Conservation (phyloP, 2,329 filamentous ascomycete genomes). For the Thelonectria olida region DNA sequence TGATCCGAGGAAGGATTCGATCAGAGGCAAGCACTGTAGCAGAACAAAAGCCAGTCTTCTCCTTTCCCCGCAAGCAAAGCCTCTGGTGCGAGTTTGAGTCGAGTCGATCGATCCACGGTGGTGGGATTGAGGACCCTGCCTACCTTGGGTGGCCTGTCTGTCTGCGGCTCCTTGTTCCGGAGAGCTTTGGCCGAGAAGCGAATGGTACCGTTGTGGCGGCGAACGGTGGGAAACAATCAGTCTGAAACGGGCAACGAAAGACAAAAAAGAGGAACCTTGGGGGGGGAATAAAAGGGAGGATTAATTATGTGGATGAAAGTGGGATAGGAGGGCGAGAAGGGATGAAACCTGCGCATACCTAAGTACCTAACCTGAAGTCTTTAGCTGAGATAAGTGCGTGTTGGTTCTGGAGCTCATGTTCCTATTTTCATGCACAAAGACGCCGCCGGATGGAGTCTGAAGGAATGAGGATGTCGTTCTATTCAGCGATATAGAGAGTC, state of each 20-base stretch:
- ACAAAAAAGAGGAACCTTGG: too few species aligned
- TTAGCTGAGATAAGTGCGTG: too few species aligned
- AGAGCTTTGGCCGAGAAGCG: constrained; percentile 25
- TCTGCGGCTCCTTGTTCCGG: neutral
- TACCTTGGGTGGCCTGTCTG: neutral
- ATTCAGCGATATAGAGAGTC: too few species aligned
- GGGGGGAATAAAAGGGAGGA: too few species aligned
- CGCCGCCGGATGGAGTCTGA: too few species aligned
- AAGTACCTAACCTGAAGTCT: too few species aligned
- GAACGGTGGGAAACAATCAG: neutral
- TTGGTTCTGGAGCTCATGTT: too few species aligned
- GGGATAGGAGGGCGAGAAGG: too few species aligned
- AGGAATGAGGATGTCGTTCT: too few species aligned
- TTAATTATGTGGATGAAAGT: too few species aligned
- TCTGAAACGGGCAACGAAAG: neutral
- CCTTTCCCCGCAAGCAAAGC: constrained; percentile 1
- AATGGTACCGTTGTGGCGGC: neutral
- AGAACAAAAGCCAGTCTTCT: neutral
- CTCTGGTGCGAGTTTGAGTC: neutral
- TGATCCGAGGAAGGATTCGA: neutral
- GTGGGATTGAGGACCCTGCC: neutral
- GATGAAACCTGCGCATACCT: too few species aligned
- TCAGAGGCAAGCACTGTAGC: neutral
- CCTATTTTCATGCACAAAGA: too few species aligned
- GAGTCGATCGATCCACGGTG: constrained; percentile 3